Percentiles rank a stretch among this genome's conserved stretches.
Conservation (phyloP, 192 early-diverging fungal genomes). For the Backusella parvicylindrica region DNA sequence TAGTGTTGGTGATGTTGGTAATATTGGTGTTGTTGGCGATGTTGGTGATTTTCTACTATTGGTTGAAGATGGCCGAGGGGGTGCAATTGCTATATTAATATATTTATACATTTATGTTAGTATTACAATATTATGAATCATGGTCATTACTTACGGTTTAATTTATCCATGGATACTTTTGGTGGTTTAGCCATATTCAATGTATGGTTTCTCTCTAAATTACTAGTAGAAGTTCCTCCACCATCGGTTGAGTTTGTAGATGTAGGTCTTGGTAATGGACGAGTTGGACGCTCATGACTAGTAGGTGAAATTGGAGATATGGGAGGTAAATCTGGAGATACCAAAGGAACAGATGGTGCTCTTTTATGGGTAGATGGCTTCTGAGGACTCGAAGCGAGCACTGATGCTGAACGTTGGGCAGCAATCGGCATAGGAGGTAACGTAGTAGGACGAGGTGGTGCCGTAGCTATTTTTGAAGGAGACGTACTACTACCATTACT, state of each 20-base stretch:
- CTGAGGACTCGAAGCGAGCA: not conserved
- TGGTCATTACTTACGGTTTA: not conserved
- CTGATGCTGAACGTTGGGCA: not conserved
- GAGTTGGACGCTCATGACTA: constrained; percentile 11
- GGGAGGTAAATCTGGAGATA: constrained; percentile 34
- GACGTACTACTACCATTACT: not conserved
- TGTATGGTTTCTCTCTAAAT: not conserved
- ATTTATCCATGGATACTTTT: not conserved
- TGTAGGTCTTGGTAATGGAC: constrained; percentile 21
- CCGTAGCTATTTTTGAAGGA: not conserved
- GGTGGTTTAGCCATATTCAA: constrained; percentile 3
- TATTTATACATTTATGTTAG: too few species aligned
- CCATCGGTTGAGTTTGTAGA: not conserved
- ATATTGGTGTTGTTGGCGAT: not conserved
- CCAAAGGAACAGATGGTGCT: constrained; percentile 23
- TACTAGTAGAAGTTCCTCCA: not conserved
- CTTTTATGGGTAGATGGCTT: not conserved
- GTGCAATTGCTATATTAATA: not conserved
- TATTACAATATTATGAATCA: not conserved
- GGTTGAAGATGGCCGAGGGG: not conserved
- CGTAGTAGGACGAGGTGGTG: not conserved
- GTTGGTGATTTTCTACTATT: not conserved
- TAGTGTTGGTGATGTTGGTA: not conserved
- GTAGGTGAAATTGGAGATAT: constrained; percentile 5
- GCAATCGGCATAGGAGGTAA: not conserved